These are phyloP conservation scores for Paramyrothecium roridum DNA, from an alignment of 2,329 filamentous ascomycete genomes.

Conservation along the genomic window DNA sequence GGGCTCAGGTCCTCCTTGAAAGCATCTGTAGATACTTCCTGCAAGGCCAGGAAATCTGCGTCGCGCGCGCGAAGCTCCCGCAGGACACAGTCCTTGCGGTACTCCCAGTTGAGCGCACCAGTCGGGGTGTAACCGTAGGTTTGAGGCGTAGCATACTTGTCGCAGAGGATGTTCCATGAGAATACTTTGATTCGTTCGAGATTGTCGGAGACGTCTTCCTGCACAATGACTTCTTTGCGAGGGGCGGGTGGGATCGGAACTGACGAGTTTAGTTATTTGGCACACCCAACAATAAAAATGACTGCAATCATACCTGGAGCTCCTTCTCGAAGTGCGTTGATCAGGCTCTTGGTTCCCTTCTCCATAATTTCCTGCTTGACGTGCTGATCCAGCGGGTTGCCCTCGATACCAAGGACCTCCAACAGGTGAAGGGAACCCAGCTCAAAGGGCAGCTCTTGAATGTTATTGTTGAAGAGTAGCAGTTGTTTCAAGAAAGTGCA, in stretches of 20 bases:
- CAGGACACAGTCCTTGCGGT: conserved; percentile 77
- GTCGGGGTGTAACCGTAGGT: conserved; percentile 90
- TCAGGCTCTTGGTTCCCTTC: conserved; percentile 80
- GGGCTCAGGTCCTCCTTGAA: conserved; percentile 90
- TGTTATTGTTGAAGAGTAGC: conserved; percentile 85
- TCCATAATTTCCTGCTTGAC: conserved; percentile 82
- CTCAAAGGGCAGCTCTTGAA: conserved; percentile 78
- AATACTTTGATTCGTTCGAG: conserved; percentile 78
- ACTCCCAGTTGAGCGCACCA: conserved; percentile 80
- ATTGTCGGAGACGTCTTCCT: conserved; percentile 56
- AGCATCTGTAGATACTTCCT: conserved; percentile 89
- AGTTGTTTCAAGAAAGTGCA: conserved; percentile 87
- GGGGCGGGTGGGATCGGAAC: conserved; percentile 74
- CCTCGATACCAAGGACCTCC: conserved; percentile 87
- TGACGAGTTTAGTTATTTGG: conserved; percentile 33
- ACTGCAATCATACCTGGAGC: conserved; percentile 66
- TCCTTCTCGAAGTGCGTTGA: conserved; percentile 78
- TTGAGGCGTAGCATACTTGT: conserved; percentile 81
- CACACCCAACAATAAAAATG: neutral
- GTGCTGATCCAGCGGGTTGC: conserved; percentile 76
- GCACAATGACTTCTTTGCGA: conserved; percentile 76
- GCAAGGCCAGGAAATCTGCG: conserved; percentile 87
- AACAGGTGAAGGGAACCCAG: conserved; percentile 85
- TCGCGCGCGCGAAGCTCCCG: conserved; percentile 76
- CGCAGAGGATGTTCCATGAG: conserved; percentile 94